Conservation (phyloP, 2,329 filamentous ascomycete genomes). For the Hymenotorrendiella dingleyae region DNA sequence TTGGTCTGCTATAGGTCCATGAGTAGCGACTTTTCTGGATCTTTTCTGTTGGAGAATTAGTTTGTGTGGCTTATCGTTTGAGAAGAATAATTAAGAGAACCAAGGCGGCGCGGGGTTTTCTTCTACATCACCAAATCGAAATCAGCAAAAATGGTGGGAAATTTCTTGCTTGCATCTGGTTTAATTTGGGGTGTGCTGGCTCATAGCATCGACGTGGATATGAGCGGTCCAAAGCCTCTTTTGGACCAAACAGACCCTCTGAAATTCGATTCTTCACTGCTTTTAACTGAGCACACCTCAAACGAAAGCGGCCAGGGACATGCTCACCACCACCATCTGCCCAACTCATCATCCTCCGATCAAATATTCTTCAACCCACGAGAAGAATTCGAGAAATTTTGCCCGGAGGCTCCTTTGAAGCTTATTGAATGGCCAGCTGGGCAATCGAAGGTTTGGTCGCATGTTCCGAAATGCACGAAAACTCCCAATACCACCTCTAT, state of each 20-base stretch:
- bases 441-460: slow-evolving; percentile 1
- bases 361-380: not conserved
- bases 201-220: too few relatives aligned
- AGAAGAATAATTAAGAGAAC: too few relatives aligned
- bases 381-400: not conserved
- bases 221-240: too few relatives aligned
- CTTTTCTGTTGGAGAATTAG: too few relatives aligned
- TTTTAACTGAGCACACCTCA: not conserved
- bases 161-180: too few relatives aligned
- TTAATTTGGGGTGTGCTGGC: too few relatives aligned
- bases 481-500: not conserved
- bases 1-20: too few relatives aligned
- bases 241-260: not conserved
- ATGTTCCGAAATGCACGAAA: slow-evolving; percentile 1
- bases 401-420: not conserved
- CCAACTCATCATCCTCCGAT: not conserved
- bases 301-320: not conserved
- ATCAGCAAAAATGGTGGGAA: too few relatives aligned
- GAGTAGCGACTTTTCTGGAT: too few relatives aligned
- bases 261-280: not conserved
- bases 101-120: too few relatives aligned
- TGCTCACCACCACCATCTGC: not conserved
- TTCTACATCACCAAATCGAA: too few relatives aligned
- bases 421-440: slow-evolving; percentile 4
- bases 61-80: too few relatives aligned